phyloP scores from a whole-genome alignment of 768 basidiomycete species.

The Mycena polygramma region DNA sequence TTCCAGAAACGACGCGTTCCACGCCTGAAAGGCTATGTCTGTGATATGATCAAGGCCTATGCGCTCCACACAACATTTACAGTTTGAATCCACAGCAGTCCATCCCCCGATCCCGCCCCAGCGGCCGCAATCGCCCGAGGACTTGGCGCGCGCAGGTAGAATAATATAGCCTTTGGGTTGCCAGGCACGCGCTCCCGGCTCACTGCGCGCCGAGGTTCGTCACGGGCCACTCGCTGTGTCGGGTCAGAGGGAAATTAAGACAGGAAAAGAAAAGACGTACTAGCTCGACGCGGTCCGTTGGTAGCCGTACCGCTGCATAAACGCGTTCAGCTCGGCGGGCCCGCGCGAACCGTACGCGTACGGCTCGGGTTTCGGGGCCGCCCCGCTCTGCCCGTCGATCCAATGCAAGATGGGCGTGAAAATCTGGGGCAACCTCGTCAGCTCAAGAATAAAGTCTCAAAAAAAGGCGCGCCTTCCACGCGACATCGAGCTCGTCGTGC shows the following conservation, averaged over 20 bases:
- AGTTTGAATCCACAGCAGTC: neutral
- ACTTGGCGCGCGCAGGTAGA: slow-evolving; percentile 5
- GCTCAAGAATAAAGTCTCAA: neutral
- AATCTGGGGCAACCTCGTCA: slow-evolving; percentile 65
- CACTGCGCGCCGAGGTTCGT: slow-evolving; percentile 24
- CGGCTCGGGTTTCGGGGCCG: slow-evolving; percentile 74
- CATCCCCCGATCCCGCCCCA: slow-evolving; percentile 25
- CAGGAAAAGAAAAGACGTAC: slow-evolving; percentile 64
- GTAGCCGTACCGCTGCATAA: slow-evolving; percentile 82
- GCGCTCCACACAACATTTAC: neutral
- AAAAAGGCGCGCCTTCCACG: slow-evolving; percentile 81
- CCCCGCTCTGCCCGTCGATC: slow-evolving; percentile 86
- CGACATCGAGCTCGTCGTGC: slow-evolving; percentile 95
- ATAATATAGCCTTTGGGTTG: neutral
- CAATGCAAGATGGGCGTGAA: slow-evolving; percentile 97
- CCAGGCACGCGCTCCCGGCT: neutral
- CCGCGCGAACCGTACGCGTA: slow-evolving; percentile 97
- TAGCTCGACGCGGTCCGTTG: slow-evolving; percentile 76
- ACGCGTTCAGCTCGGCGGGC: slow-evolving; percentile 83
- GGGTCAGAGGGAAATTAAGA: neutral
- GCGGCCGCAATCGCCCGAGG: slow-evolving; percentile 14
- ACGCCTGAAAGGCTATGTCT: slow-evolving; percentile 19
- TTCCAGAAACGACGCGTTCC: neutral
- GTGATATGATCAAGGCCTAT: neutral
- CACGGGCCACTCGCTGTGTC: slow-evolving; percentile 31